These are phyloP conservation scores for Verticillium alfalfae DNA, from an alignment of 2,329 filamentous ascomycete genomes.

Conservation along the genomic window DNA sequence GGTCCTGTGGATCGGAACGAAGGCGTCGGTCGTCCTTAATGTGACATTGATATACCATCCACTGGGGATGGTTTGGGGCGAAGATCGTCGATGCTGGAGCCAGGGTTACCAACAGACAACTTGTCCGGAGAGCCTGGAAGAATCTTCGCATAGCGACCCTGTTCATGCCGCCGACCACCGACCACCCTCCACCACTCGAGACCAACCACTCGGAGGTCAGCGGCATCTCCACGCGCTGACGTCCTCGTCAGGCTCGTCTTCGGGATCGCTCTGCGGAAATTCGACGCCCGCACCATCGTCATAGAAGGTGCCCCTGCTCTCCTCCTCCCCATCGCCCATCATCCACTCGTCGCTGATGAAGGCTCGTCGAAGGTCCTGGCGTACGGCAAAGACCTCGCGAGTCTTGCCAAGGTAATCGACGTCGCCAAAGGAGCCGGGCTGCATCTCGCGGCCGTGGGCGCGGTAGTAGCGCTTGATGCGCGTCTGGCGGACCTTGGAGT, in stretches of 20 bases:
- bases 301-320: constrained; percentile 1
- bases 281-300: neutral
- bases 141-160: neutral
- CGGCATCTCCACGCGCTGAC: neutral
- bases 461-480: constrained; percentile 2
- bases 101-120: neutral
- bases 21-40: neutral
- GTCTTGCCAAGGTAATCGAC: neutral
- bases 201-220: neutral
- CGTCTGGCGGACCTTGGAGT: constrained; percentile 1
- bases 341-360: constrained; percentile 3
- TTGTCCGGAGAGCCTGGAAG: neutral
- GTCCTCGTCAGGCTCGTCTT: neutral
- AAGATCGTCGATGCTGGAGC: neutral
- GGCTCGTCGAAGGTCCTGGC: neutral
- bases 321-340: constrained; percentile 2
- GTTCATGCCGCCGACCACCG: neutral
- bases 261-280: constrained; percentile 1
- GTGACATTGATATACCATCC: neutral
- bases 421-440: neutral
- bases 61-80: neutral
- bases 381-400: constrained; percentile 1
- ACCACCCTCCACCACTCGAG: neutral
- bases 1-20: neutral
- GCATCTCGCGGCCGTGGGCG: neutral